phyloP scores from a whole-genome alignment of 495 filamentous ascomycete genomes.

The Penicillium turbatum region DNA sequence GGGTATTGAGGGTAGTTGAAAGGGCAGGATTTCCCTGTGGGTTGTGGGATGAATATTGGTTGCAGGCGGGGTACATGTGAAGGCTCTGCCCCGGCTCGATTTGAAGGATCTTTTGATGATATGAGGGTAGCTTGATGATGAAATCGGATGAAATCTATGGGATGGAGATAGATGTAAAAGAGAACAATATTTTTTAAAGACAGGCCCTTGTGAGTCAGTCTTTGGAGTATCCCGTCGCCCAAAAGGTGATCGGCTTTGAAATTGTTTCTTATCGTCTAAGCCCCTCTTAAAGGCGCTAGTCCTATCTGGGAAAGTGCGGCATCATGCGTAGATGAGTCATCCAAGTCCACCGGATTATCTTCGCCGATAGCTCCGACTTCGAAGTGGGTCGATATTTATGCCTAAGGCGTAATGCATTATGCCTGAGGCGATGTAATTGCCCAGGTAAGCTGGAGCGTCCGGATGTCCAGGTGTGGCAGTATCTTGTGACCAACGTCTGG shows the following conservation, averaged over 20 bases:
- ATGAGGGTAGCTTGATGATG: background rate
- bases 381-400: background rate
- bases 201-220: background rate
- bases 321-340: background rate
- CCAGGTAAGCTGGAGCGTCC: slow-evolving; percentile 21
- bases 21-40: slow-evolving; percentile 6
- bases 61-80: slow-evolving; percentile 28
- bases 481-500: background rate
- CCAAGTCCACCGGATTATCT: background rate
- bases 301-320: background rate
- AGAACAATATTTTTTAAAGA: background rate
- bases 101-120: background rate
- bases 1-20: slow-evolving; percentile 4
- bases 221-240: background rate
- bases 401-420: slow-evolving; percentile 19
- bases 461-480: background rate
- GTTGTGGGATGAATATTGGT: slow-evolving; percentile 22
- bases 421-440: too few species aligned
- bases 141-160: background rate
- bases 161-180: background rate
- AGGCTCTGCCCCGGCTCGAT: slow-evolving; percentile 13
- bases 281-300: background rate
- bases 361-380: slow-evolving; percentile 4
- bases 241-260: background rate
- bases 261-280: slow-evolving; percentile 4